Percentiles rank a stretch among this genome's conserved stretches.
phyloP scores from a whole-genome alignment of 345 rosid species.

The Arabis hirsuta region DNA sequence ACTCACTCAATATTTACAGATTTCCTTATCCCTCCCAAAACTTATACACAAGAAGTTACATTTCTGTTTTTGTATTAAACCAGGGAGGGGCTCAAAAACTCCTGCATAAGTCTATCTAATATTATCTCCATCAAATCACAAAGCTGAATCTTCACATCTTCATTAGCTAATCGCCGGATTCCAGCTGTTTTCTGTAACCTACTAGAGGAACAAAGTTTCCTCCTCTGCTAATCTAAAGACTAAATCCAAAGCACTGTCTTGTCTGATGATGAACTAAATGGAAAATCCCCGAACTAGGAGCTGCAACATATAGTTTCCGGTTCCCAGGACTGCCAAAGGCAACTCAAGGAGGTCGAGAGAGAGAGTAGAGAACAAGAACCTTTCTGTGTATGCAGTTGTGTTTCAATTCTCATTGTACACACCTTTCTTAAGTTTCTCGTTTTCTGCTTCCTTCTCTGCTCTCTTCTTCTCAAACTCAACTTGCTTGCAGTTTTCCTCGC shows the following conservation, averaged over 20 bases:
- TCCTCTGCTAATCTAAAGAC: slow-evolving; percentile 38
- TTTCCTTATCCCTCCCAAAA: slow-evolving; percentile 19
- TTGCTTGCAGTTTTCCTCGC: slow-evolving; percentile 74
- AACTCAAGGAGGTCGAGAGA: slow-evolving; percentile 25
- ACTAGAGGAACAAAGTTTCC: slow-evolving; percentile 35
- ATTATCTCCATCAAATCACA: slow-evolving; percentile 34
- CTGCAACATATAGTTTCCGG: slow-evolving; percentile 22
- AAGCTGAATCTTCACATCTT: slow-evolving; percentile 22
- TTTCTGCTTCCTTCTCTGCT: slow-evolving; percentile 55
- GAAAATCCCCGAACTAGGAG: slow-evolving; percentile 17
- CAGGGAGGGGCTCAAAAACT: slow-evolving; percentile 32
- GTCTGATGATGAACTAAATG: slow-evolving; percentile 26
- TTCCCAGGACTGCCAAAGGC: slow-evolving; percentile 6
- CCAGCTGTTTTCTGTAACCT: slow-evolving; percentile 27
- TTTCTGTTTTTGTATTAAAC: slow-evolving; percentile 30
- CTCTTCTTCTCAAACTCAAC: slow-evolving; percentile 68
- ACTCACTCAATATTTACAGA: slow-evolving; percentile 38
- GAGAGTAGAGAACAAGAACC: slow-evolving; percentile 27
- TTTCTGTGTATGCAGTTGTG: slow-evolving; percentile 13
- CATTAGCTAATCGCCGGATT: slow-evolving; percentile 1
- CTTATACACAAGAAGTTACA: slow-evolving; percentile 34
- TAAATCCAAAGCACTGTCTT: slow-evolving; percentile 27
- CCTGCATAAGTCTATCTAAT: slow-evolving; percentile 28
- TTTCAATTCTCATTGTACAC: slow-evolving; percentile 39
- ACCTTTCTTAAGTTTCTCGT: slow-evolving; percentile 50